Evolutionary conservation across 148 eudicot genomes (phyloP).

Genomic region (Rhododendron kiyosumense): DNA sequence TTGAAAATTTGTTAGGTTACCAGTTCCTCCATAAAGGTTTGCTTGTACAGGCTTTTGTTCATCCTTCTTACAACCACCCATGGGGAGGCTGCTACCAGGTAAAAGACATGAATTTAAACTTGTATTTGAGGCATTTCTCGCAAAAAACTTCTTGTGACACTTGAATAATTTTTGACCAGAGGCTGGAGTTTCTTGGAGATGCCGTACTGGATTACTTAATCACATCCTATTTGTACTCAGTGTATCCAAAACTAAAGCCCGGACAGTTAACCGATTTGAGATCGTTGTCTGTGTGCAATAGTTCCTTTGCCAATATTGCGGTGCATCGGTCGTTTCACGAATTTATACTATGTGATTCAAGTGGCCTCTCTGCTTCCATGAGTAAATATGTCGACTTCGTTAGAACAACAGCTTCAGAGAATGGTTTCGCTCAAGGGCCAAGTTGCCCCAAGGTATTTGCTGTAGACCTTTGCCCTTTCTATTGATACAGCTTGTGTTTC

Average conservation of each 20-base stretch:
- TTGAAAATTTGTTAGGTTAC: conserved; percentile 57
- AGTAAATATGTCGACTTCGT: conserved; percentile 43
- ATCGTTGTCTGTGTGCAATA: conserved; percentile 70
- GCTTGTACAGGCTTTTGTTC: conserved; percentile 84
- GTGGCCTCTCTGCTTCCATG: conserved; percentile 43
- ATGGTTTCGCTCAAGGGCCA: conserved; percentile 46
- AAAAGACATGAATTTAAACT: neutral
- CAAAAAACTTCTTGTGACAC: conserved; percentile 4
- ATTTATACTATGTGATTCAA: conserved; percentile 52
- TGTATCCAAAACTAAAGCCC: conserved; percentile 75
- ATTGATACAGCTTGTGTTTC: neutral
- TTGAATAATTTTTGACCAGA: conserved; percentile 40
- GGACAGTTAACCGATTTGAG: conserved; percentile 96
- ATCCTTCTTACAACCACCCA: conserved; percentile 75
- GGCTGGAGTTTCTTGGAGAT: conserved; percentile 97
- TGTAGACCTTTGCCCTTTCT: neutral
- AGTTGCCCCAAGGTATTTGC: conserved; percentile 73
- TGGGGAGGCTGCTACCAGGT: conserved; percentile 98
- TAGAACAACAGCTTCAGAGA: conserved; percentile 22
- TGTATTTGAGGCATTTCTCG: neutral
- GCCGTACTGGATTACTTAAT: conserved; percentile 91
- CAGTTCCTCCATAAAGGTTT: conserved; percentile 68
- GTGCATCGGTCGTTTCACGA: conserved; percentile 48
- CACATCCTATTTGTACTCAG: conserved; percentile 81
- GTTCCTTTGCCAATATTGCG: conserved; percentile 68